These are phyloP conservation scores for Globisporangium paddicum DNA, from an alignment of 352 stramenopile genomes.

Conservation along the genomic window DNA sequence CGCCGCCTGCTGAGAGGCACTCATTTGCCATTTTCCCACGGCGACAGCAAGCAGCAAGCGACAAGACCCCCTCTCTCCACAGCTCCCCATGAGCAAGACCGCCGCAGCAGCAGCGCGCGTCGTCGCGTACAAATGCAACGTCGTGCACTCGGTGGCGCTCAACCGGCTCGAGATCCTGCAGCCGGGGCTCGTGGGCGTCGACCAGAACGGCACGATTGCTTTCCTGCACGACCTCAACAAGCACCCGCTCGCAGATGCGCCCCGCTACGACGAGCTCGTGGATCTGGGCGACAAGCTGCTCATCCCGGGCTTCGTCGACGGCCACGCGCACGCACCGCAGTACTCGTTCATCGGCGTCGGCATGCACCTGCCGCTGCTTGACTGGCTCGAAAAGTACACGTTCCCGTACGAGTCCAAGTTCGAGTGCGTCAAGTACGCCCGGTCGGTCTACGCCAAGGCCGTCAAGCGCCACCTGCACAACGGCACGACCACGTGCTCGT, in stretches of 20 bases:
- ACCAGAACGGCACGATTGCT: constrained; percentile 35
- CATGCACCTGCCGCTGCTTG: constrained; percentile 90
- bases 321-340: constrained; percentile 93
- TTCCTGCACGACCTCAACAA: constrained; percentile 42
- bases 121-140: constrained; percentile 71
- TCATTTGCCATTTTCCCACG: constrained; percentile 16
- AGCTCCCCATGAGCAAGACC: constrained; percentile 3
- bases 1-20: not conserved
- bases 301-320: constrained; percentile 92
- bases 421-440: constrained; percentile 51
- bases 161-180: constrained; percentile 55
- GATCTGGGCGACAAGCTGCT: constrained; percentile 78
- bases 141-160: constrained; percentile 68
- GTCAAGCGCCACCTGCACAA: constrained; percentile 82
- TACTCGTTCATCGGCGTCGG: constrained; percentile 92
- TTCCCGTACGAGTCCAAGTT: constrained; percentile 92
- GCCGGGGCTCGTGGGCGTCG: constrained; percentile 57
- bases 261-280: constrained; percentile 48
- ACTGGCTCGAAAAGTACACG: constrained; percentile 94
- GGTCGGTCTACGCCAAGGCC: constrained; percentile 83
- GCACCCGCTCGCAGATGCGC: not conserved
- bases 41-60: constrained; percentile 3
- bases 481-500: constrained; percentile 93
- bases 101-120: constrained; percentile 15
- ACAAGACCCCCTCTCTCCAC: not conserved